These are phyloP conservation scores for Dendrocalamus sinicus DNA, from an alignment of 176 grass and related monocot genomes.

Conservation along the genomic window DNA sequence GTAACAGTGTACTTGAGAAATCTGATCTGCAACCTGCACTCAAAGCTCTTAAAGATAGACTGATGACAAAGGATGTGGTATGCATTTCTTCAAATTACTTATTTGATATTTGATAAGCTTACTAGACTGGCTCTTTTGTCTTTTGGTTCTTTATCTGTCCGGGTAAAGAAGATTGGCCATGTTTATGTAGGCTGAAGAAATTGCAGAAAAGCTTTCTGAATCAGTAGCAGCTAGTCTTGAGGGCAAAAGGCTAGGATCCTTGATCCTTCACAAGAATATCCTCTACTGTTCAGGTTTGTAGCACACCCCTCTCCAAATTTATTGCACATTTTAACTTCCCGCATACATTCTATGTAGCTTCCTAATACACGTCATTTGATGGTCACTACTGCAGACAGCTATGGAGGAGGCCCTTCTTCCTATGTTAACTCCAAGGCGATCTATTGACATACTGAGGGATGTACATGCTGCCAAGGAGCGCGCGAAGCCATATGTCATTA, in stretches of 20 bases:
- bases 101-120: constrained; percentile 4
- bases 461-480: constrained; percentile 92
- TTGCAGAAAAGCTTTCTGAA: constrained; percentile 91
- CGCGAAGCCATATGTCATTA: too few relatives aligned
- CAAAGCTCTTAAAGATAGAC: constrained; percentile 89
- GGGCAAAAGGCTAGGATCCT: constrained; percentile 68
- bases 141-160: constrained; percentile 27
- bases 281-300: constrained; percentile 84
- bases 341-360: not conserved
- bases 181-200: constrained; percentile 77
- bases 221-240: constrained; percentile 91
- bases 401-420: constrained; percentile 93
- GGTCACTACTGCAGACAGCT: constrained; percentile 60
- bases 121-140: not conserved
- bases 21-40: constrained; percentile 78
- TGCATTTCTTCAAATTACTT: constrained; percentile 40
- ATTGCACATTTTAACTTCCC: not conserved
- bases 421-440: constrained; percentile 86
- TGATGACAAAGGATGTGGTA: constrained; percentile 98
- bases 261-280: constrained; percentile 94
- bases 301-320: not conserved
- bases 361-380: not conserved
- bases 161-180: constrained; percentile 25
- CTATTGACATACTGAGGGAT: constrained; percentile 92
- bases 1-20: constrained; percentile 80